These are phyloP conservation scores for Podospora pseudocomata DNA, from an alignment of 495 filamentous ascomycete genomes.

Conservation along the genomic window DNA sequence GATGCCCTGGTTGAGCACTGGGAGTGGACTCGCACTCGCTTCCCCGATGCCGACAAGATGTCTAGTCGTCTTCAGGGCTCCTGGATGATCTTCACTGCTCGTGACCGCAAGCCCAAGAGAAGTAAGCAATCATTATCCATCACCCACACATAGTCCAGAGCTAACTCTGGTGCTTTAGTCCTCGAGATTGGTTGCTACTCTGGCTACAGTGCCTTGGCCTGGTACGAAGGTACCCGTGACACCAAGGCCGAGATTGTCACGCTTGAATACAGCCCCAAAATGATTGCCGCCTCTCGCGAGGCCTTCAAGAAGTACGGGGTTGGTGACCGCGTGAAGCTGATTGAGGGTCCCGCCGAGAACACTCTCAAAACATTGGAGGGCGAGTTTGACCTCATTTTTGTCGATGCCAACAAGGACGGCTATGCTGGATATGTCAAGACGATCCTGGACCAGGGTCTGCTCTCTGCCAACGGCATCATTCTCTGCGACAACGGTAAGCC, in stretches of 20 bases:
- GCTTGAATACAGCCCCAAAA: neutral
- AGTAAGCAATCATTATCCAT: too few relatives aligned
- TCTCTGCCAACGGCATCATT: neutral
- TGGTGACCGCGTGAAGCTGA: neutral
- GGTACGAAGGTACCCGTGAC: neutral
- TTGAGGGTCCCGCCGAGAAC: neutral
- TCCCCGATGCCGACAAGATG: neutral
- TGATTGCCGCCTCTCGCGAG: neutral
- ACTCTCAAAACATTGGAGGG: neutral
- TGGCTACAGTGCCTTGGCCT: neutral
- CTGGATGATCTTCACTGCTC: neutral
- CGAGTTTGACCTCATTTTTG: neutral
- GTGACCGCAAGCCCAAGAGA: neutral
- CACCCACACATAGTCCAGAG: too few relatives aligned
- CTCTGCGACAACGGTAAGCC: neutral
- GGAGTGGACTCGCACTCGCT: neutral
- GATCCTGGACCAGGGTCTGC: neutral
- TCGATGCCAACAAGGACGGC: constrained; percentile 1
- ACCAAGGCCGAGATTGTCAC: constrained; percentile 1
- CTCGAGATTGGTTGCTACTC: neutral
- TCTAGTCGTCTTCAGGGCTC: neutral
- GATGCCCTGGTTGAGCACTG: neutral
- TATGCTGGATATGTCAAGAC: neutral
- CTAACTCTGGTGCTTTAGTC: neutral
- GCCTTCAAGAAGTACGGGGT: neutral